phyloP scores from a whole-genome alignment of 2,329 filamentous ascomycete genomes.

The Aspergillus alliaceus region DNA sequence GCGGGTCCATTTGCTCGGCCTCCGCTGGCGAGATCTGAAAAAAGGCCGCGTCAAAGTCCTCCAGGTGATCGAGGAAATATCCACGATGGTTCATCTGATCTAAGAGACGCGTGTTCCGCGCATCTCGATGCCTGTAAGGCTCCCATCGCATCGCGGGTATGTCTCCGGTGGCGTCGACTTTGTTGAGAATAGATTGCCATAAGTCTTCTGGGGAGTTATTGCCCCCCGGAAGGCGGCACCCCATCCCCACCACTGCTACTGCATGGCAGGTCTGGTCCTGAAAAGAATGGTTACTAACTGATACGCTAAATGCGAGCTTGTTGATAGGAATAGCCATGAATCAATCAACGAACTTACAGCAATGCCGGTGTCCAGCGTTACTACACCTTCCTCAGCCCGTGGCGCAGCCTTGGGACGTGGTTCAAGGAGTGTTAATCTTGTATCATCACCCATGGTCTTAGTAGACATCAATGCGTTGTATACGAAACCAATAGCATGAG shows the following conservation, averaged over 20 bases:
- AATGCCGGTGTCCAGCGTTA: too few species aligned
- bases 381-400: too few species aligned
- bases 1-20: slow-evolving; percentile 30
- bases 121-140: slow-evolving; percentile 28
- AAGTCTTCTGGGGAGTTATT: slow-evolving; percentile 32
- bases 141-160: slow-evolving; percentile 33
- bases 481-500: too few species aligned
- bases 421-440: too few species aligned
- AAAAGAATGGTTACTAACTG: too few species aligned
- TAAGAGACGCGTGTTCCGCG: slow-evolving; percentile 22
- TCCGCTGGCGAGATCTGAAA: slow-evolving; percentile 30
- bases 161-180: slow-evolving; percentile 29
- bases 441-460: too few species aligned
- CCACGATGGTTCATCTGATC: slow-evolving; percentile 22
- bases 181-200: slow-evolving; percentile 32
- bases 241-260: slow-evolving; percentile 37
- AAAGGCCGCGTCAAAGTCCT: slow-evolving; percentile 30
- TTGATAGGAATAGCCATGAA: too few species aligned
- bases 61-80: slow-evolving; percentile 31
- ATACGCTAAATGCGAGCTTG: too few species aligned
- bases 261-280: too few species aligned
- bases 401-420: too few species aligned
- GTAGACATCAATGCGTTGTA: too few species aligned
- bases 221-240: slow-evolving; percentile 32
- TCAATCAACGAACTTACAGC: too few species aligned